A percentile compares a stretch with the other conserved stretches of the same genome.
Conservation (phyloP, 2,329 filamentous ascomycete species). For the Thermoascus crustaceus region DNA sequence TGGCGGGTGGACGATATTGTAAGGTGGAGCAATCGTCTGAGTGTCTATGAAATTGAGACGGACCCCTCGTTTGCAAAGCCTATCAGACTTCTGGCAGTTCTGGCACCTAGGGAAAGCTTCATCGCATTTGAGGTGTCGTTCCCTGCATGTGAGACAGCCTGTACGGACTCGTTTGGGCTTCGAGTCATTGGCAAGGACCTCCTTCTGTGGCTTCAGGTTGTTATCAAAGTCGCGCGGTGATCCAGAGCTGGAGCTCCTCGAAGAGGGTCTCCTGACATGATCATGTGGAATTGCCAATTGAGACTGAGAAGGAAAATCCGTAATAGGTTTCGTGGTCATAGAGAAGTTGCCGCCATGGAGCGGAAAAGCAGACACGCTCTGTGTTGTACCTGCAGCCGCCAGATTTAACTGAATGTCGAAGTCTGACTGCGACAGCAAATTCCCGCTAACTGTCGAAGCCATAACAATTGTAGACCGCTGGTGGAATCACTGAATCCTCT, state of each 20-base stretch:
- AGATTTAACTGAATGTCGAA: slow-evolving; percentile 14
- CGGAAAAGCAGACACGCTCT: slow-evolving; percentile 7
- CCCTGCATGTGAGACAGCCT: slow-evolving; percentile 81
- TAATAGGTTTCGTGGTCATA: slow-evolving; percentile 4
- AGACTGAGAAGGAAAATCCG: slow-evolving; percentile 5
- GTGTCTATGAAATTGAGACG: slow-evolving; percentile 88
- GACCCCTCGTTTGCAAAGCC: slow-evolving; percentile 77
- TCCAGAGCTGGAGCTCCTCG: slow-evolving; percentile 1
- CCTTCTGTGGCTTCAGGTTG: slow-evolving; percentile 13
- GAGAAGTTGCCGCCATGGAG: slow-evolving; percentile 8
- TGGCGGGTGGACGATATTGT: slow-evolving; percentile 48
- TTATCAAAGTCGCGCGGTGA: slow-evolving; percentile 7
- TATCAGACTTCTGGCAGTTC: slow-evolving; percentile 82
- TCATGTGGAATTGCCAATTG: slow-evolving; percentile 1
- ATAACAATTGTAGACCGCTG: slow-evolving; percentile 6
- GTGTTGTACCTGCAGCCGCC: slow-evolving; percentile 6
- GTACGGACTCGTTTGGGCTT: slow-evolving; percentile 85
- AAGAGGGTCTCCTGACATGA: slow-evolving; percentile 3
- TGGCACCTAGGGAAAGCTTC: slow-evolving; percentile 59
- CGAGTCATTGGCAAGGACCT: slow-evolving; percentile 8
- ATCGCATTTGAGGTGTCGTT: slow-evolving; percentile 86
- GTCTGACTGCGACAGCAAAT: slow-evolving; percentile 14
- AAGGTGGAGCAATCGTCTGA: slow-evolving; percentile 60
- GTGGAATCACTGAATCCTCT: slow-evolving; percentile 6
- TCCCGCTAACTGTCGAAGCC: slow-evolving; percentile 14